A percentile compares a stretch with the other conserved stretches of the same genome.
phyloP scores from a whole-genome alignment of 441 rosid species.

The Croton laevigatus region DNA sequence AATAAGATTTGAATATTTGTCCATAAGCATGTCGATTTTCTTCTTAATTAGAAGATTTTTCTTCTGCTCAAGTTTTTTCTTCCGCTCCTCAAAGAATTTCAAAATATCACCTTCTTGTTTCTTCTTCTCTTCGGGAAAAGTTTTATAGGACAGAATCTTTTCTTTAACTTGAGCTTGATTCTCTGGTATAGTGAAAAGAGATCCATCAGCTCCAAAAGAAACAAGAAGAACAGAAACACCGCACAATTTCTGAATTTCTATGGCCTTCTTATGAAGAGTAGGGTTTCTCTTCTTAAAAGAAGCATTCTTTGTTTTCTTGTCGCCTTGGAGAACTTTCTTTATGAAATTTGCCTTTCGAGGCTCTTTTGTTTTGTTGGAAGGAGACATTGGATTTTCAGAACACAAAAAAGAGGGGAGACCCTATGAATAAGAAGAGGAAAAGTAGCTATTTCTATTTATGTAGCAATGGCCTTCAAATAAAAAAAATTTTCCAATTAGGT shows the following conservation, averaged over 20 bases:
- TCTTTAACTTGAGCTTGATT: neutral
- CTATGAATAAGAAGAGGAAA: neutral
- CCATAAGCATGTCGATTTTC: neutral
- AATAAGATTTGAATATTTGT: neutral
- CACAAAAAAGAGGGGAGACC: neutral
- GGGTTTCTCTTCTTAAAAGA: conserved; percentile 10
- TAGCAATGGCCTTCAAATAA: too few relatives aligned
- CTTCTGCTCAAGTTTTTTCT: conserved; percentile 2
- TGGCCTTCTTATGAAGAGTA: conserved; percentile 17
- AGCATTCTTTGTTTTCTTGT: neutral
- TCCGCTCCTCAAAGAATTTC: neutral
- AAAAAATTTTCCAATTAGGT: too few relatives aligned
- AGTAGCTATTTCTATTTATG: too few relatives aligned
- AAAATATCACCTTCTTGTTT: neutral
- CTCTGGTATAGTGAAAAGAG: conserved; percentile 12
- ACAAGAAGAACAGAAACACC: conserved; percentile 7
- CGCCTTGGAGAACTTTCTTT: neutral
- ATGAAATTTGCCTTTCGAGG: neutral
- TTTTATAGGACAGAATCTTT: neutral
- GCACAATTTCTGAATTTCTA: conserved; percentile 7
- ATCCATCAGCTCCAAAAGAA: conserved; percentile 4
- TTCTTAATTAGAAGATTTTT: neutral
- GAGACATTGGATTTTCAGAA: neutral
- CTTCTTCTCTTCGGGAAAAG: neutral
- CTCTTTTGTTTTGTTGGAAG: neutral